Conservation (phyloP, 2,329 filamentous ascomycete species). For the Helicocarpus griseus region DNA sequence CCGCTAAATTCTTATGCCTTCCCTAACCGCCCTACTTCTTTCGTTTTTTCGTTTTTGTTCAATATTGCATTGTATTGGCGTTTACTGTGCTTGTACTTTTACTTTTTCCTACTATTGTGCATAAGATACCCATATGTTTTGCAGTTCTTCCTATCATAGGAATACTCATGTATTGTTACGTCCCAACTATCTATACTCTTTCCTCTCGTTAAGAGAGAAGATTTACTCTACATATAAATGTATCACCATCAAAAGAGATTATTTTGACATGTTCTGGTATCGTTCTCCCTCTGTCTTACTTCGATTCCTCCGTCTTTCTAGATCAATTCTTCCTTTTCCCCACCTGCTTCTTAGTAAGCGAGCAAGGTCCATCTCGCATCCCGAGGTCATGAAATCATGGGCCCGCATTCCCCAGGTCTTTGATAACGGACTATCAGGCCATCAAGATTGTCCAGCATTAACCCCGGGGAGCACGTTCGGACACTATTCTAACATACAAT, state of each 20-base stretch:
- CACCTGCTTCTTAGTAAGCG: neutral
- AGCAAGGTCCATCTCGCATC: neutral
- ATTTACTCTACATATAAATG: too few species aligned
- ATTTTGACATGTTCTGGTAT: neutral
- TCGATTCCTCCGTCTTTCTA: neutral
- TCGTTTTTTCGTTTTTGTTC: neutral
- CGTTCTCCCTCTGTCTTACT: neutral
- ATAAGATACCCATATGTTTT: slow-evolving; percentile 6
- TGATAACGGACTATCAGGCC: neutral
- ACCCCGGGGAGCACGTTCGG: too few species aligned
- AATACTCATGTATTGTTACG: neutral
- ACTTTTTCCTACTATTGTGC: neutral
- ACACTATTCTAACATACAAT: too few species aligned
- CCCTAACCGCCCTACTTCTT: neutral
- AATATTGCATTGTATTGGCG: neutral
- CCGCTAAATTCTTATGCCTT: neutral
- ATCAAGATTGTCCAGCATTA: neutral
- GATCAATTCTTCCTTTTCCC: neutral
- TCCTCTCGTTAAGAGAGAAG: neutral
- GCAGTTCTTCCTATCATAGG: too few species aligned
- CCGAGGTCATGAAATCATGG: neutral
- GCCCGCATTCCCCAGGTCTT: neutral
- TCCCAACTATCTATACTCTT: neutral
- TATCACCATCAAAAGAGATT: neutral
- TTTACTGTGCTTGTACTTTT: neutral